A percentile compares a stretch with the other conserved stretches of the same genome.
Evolutionary conservation across 169 alveolate genomes (phyloP).

Genomic region (Babesia bigemina): DNA sequence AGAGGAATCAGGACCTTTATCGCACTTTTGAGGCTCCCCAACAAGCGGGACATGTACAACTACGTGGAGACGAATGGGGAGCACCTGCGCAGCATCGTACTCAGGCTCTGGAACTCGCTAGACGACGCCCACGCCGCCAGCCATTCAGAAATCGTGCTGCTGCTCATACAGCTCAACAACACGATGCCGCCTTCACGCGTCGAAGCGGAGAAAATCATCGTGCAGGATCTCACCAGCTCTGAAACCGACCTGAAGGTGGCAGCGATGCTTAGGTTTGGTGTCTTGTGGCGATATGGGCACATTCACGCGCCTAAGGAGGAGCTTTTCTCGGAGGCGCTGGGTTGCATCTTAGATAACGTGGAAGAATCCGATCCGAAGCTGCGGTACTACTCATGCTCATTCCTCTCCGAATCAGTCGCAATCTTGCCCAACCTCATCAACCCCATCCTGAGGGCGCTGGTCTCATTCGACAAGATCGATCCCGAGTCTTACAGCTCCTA

Average conservation of each 20-base stretch:
- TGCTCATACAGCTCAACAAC: slow-evolving; percentile 47
- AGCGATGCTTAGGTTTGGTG: slow-evolving; percentile 65
- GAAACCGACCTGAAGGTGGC: slow-evolving; percentile 36
- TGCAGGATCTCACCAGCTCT: slow-evolving; percentile 40
- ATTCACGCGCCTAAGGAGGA: slow-evolving; percentile 57
- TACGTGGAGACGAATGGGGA: slow-evolving; percentile 32
- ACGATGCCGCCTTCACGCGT: slow-evolving; percentile 33
- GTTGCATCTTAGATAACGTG: slow-evolving; percentile 51
- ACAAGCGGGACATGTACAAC: slow-evolving; percentile 21
- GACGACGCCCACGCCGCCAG: slow-evolving; percentile 46
- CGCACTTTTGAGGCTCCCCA: slow-evolving; percentile 41
- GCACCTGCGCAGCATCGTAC: slow-evolving; percentile 30
- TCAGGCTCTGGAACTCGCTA: slow-evolving; percentile 46
- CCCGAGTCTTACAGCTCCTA: slow-evolving; percentile 33
- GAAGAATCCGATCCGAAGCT: slow-evolving; percentile 65
- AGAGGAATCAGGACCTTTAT: slow-evolving; percentile 61
- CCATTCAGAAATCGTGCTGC: slow-evolving; percentile 63
- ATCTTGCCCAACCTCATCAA: slow-evolving; percentile 54
- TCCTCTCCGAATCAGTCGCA: slow-evolving; percentile 58
- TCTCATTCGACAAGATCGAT: slow-evolving; percentile 35
- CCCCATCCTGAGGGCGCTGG: slow-evolving; percentile 44
- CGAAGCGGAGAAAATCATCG: slow-evolving; percentile 55
- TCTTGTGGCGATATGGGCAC: slow-evolving; percentile 48
- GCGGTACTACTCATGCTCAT: slow-evolving; percentile 59
- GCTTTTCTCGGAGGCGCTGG: slow-evolving; percentile 56